phyloP scores from a whole-genome alignment of 1,284 basidiomycete species.

The Austroboletus niveus region DNA sequence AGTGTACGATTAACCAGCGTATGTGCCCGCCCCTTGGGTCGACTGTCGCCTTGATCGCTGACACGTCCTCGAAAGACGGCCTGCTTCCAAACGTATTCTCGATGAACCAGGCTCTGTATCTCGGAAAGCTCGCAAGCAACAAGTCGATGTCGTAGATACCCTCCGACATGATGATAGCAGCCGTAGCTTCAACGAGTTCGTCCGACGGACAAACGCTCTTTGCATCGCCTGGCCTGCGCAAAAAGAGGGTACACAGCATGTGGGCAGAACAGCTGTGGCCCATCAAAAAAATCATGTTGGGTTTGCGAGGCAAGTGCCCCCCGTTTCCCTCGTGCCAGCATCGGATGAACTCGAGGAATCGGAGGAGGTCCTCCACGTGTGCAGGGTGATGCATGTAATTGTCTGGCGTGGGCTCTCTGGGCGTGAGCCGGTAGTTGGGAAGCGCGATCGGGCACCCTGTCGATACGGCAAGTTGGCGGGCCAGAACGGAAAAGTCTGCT shows the following conservation, averaged over 20 bases:
- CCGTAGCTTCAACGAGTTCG: slow-evolving; percentile 46
- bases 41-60: slow-evolving; percentile 43
- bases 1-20: slow-evolving; percentile 72
- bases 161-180: slow-evolving; percentile 61
- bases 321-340: slow-evolving; percentile 28
- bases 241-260: slow-evolving; percentile 69
- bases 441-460: slow-evolving; percentile 61
- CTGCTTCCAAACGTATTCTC: slow-evolving; percentile 54
- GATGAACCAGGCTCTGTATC: slow-evolving; percentile 67
- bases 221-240: slow-evolving; percentile 42
- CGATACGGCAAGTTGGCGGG: slow-evolving; percentile 45
- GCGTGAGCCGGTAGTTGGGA: slow-evolving; percentile 73
- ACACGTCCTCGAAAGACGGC: slow-evolving; percentile 48
- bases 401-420: slow-evolving; percentile 36
- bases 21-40: slow-evolving; percentile 38
- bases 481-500: slow-evolving; percentile 52
- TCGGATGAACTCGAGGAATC: slow-evolving; percentile 56
- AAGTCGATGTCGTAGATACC: slow-evolving; percentile 74
- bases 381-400: slow-evolving; percentile 57
- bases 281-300: slow-evolving; percentile 51
- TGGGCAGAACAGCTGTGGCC: slow-evolving; percentile 81
- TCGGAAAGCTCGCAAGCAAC: slow-evolving; percentile 59
- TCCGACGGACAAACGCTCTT: slow-evolving; percentile 45
- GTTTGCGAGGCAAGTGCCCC: slow-evolving; percentile 20
- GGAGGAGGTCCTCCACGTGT: slow-evolving; percentile 65